phyloP scores from a whole-genome alignment of 306 rosid genomes.

The Lithocarpus polystachyus region DNA sequence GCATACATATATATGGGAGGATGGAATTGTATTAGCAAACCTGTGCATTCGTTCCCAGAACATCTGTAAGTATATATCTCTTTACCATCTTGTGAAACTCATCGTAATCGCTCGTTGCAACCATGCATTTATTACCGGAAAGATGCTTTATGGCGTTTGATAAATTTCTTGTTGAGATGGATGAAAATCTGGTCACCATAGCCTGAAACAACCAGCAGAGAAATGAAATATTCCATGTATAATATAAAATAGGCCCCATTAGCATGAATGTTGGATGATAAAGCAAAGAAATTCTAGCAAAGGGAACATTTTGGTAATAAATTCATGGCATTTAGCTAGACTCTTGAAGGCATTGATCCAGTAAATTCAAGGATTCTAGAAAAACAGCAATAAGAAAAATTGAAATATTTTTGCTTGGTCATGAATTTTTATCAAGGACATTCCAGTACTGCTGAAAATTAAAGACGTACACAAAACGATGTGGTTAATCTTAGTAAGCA shows the following conservation, averaged over 20 bases:
- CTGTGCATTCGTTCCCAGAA: slow-evolving; percentile 83
- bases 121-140: slow-evolving; percentile 77
- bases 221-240: not conserved
- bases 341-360: not conserved
- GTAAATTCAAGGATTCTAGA: not conserved
- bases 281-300: not conserved
- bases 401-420: too few relatives aligned
- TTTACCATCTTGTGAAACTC: slow-evolving; percentile 79
- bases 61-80: slow-evolving; percentile 55
- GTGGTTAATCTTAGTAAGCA: too few relatives aligned
- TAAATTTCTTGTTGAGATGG: slow-evolving; percentile 79
- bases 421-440: too few relatives aligned
- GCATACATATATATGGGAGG: not conserved
- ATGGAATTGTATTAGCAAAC: slow-evolving; percentile 21
- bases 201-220: slow-evolving; percentile 54
- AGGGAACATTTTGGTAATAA: not conserved
- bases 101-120: slow-evolving; percentile 86
- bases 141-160: slow-evolving; percentile 61
- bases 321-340: not conserved
- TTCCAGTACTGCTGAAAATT: too few relatives aligned
- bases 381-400: not conserved
- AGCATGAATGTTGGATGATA: too few relatives aligned
- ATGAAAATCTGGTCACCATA: slow-evolving; percentile 76
- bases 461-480: too few relatives aligned
- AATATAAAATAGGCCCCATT: not conserved